A percentile compares a stretch with the other conserved stretches of the same genome.
Evolutionary conservation across 257 asterid species (phyloP).

Genomic region (Ligustrum vulgare): DNA sequence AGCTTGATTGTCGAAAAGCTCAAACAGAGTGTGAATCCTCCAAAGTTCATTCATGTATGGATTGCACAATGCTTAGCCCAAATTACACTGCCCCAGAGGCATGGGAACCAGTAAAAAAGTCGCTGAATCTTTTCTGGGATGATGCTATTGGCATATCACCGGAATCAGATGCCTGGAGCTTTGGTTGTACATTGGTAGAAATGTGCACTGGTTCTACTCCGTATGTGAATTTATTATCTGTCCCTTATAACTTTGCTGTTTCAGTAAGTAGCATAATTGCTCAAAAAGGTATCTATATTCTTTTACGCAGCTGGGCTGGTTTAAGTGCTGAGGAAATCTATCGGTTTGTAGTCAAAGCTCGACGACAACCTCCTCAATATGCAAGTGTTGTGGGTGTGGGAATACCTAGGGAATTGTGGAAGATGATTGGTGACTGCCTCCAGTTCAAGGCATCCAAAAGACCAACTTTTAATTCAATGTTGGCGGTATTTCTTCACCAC

Average conservation of each 20-base stretch:
- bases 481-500: slow-evolving; percentile 83
- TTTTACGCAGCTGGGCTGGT: slow-evolving; percentile 85
- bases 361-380: slow-evolving; percentile 93
- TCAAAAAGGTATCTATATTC: slow-evolving; percentile 24
- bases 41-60: slow-evolving; percentile 95
- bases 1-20: slow-evolving; percentile 80
- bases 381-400: slow-evolving; percentile 97
- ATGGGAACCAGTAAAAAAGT: slow-evolving; percentile 95
- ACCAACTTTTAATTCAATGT: slow-evolving; percentile 92
- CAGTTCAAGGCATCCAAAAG: slow-evolving; percentile 85
- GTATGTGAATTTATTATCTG: slow-evolving; percentile 54
- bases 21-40: slow-evolving; percentile 72
- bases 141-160: slow-evolving; percentile 95
- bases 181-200: slow-evolving; percentile 97
- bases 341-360: slow-evolving; percentile 80
- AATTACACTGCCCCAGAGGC: slow-evolving; percentile 99
- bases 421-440: slow-evolving; percentile 99
- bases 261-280: slow-evolving; percentile 26
- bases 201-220: slow-evolving; percentile 99
- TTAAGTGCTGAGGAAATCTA: slow-evolving; percentile 86
- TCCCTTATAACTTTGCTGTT: slow-evolving; percentile 18
- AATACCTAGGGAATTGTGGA: slow-evolving; percentile 96
- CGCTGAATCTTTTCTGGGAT: slow-evolving; percentile 94
- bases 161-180: slow-evolving; percentile 99
- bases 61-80: slow-evolving; percentile 97